Percentiles rank a stretch among this genome's conserved stretches.
Conservation (phyloP, 371 early-diverging fungal species). For the Blastocladiella emersonii region DNA sequence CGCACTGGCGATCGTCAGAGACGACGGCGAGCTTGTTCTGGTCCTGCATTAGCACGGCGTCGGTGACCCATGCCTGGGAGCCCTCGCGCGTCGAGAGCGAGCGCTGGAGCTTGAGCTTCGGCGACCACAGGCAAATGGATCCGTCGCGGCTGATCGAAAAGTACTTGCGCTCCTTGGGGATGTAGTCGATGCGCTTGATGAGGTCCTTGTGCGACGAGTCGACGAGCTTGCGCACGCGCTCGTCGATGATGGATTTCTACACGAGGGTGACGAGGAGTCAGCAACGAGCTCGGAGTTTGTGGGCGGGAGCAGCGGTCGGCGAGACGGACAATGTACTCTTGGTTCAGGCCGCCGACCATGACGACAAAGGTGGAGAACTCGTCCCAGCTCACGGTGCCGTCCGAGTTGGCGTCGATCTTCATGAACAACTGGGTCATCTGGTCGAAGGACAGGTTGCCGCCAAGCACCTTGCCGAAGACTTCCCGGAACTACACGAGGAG, state of each 20-base stretch:
- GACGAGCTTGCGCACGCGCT: conserved; percentile 22
- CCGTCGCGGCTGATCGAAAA: conserved; percentile 37
- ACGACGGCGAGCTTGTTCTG: conserved; percentile 29
- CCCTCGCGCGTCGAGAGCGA: conserved; percentile 25
- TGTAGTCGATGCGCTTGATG: conserved; percentile 31
- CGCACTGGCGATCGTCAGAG: conserved; percentile 35
- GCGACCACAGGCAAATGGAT: conserved; percentile 28
- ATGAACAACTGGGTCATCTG: conserved; percentile 43
- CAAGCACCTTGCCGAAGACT: conserved; percentile 36
- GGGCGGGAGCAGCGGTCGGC: background rate
- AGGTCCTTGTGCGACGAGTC: conserved; percentile 33
- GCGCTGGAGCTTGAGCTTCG: conserved; percentile 28
- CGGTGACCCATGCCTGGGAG: conserved; percentile 31
- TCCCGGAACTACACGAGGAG: conserved; percentile 25
- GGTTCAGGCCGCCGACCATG: conserved; percentile 30
- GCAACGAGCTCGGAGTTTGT: background rate
- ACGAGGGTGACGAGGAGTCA: too few relatives aligned
- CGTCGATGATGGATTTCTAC: conserved; percentile 28
- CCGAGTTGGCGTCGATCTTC: conserved; percentile 45
- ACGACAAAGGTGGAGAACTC: conserved; percentile 37
- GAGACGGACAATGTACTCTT: conserved; percentile 14
- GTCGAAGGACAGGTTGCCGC: conserved; percentile 30
- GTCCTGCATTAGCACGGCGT: conserved; percentile 30
- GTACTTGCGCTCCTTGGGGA: conserved; percentile 36
- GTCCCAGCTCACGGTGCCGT: conserved; percentile 39